Evolutionary conservation across 495 filamentous ascomycete species (phyloP).

Genomic region (Cercophora scortea): DNA sequence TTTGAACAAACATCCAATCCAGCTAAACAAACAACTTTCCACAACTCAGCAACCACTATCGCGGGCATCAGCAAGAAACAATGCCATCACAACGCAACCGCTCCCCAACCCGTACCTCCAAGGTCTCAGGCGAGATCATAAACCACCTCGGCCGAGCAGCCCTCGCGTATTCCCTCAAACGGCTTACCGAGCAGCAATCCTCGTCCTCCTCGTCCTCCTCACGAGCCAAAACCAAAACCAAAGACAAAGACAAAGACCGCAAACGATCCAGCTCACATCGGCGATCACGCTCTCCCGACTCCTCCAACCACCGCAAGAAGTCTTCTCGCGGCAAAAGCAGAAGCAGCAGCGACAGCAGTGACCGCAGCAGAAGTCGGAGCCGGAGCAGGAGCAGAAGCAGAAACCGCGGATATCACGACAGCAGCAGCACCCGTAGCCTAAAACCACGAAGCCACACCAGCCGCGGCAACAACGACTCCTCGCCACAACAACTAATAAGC

Average conservation of each 20-base stretch:
- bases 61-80: neutral
- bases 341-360: neutral
- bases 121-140: neutral
- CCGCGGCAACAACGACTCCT: slow-evolving; percentile 8
- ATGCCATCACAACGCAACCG: neutral
- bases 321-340: neutral
- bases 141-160: neutral
- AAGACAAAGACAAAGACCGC: neutral
- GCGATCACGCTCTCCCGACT: neutral
- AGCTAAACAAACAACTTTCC: neutral
- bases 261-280: neutral
- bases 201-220: neutral
- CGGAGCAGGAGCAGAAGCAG: neutral
- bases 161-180: neutral
- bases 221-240: neutral
- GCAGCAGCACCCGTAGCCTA: neutral
- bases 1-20: neutral
- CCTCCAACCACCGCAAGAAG: neutral
- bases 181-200: neutral
- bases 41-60: neutral
- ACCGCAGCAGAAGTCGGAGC: neutral
- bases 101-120: neutral
- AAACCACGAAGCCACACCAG: neutral
- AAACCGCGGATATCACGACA: neutral
- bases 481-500: slow-evolving; percentile 11